Conservation (phyloP, 208 protist species). For the Leptomonas seymouri region DNA sequence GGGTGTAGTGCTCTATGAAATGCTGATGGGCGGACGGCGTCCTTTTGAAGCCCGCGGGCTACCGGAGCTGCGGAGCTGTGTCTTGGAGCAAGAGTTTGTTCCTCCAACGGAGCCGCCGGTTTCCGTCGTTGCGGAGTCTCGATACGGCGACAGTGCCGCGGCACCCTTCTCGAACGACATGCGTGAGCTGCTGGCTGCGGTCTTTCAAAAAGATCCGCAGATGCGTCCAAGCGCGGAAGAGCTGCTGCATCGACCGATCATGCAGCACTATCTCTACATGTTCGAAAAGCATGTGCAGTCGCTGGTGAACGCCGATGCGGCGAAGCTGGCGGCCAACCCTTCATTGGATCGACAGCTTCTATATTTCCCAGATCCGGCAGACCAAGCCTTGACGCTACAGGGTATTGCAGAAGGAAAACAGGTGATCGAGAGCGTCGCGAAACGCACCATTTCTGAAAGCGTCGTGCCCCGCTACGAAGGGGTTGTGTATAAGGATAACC, state of each 20-base stretch:
- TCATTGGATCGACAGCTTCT: constrained; percentile 36
- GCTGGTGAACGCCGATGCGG: constrained; percentile 49
- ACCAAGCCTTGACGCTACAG: constrained; percentile 47
- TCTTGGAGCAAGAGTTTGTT: constrained; percentile 55
- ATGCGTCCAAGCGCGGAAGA: constrained; percentile 73
- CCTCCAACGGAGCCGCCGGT: constrained; percentile 46
- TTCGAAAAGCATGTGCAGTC: constrained; percentile 73
- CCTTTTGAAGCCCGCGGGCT: constrained; percentile 75
- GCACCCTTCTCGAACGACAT: constrained; percentile 68
- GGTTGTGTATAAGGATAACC: constrained; percentile 79
- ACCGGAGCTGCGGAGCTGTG: constrained; percentile 57
- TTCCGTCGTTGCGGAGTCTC: constrained; percentile 15
- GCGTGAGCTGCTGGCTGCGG: constrained; percentile 64
- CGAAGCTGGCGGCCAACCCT: constrained; percentile 36
- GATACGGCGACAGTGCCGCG: constrained; percentile 2
- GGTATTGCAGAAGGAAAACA: constrained; percentile 71
- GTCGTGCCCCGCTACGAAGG: constrained; percentile 59
- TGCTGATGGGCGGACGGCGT: constrained; percentile 74
- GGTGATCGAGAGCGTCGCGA: constrained; percentile 46
- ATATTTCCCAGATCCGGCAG: constrained; percentile 48
- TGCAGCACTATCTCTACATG: constrained; percentile 81
- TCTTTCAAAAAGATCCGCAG: constrained; percentile 69
- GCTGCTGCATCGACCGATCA: constrained; percentile 72
- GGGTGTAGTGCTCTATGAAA: constrained; percentile 85
- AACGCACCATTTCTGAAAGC: constrained; percentile 47